Conservation (phyloP, 257 asterid species). For the Ligustrum vulgare region DNA sequence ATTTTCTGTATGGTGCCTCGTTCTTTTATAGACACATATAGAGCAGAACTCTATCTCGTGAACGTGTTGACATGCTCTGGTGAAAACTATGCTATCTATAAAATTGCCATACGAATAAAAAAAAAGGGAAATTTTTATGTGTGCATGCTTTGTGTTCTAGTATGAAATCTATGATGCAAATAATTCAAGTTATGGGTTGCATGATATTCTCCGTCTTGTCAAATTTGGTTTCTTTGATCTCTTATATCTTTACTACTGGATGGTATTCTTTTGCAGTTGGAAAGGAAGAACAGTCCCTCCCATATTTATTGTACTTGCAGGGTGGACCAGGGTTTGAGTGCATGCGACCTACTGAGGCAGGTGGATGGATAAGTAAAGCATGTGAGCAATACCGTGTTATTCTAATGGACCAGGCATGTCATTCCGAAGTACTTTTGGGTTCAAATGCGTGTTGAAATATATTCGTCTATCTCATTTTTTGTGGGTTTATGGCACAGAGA, state of each 20-base stretch:
- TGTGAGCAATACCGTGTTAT: constrained; percentile 86
- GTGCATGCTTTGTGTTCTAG: background rate
- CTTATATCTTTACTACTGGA: constrained; percentile 20
- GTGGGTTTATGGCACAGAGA: constrained; percentile 63
- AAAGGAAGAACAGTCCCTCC: constrained; percentile 79
- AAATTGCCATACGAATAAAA: background rate
- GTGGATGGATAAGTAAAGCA: constrained; percentile 94
- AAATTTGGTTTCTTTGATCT: constrained; percentile 15
- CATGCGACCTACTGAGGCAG: constrained; percentile 75
- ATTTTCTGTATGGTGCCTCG: background rate
- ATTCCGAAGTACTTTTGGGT: constrained; percentile 12
- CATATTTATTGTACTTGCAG: constrained; percentile 78
- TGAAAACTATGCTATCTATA: background rate
- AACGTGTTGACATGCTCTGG: background rate
- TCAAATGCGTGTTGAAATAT: constrained; percentile 5
- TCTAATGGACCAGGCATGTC: constrained; percentile 91
- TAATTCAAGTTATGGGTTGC: constrained; percentile 2
- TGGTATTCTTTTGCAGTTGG: constrained; percentile 59
- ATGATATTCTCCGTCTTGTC: constrained; percentile 2
- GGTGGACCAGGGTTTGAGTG: constrained; percentile 99
- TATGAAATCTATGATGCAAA: background rate
- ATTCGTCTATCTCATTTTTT: constrained; percentile 11
- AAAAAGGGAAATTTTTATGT: no score
- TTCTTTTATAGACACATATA: background rate
- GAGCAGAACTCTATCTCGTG: background rate